Conservation (phyloP, 179 eudicot species). For the Patellifolia procumbens region DNA sequence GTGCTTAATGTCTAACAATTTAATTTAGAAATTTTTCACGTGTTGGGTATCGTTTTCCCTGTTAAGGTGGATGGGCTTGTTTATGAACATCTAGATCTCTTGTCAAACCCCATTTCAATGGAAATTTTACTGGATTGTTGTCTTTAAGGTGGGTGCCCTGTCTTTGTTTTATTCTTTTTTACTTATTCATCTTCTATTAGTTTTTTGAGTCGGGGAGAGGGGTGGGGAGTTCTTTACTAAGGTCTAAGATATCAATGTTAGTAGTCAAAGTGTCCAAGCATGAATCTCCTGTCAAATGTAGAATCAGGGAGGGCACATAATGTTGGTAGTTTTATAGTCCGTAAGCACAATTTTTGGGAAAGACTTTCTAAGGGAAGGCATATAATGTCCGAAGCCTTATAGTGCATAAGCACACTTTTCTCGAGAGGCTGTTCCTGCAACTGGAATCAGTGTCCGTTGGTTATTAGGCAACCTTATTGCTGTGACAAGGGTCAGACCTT, state of each 20-base stretch:
- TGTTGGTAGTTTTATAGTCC: not conserved
- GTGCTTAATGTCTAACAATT: not conserved
- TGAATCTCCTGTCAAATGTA: not conserved
- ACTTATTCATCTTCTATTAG: not conserved
- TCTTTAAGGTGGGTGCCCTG: not conserved
- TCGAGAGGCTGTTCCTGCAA: not conserved
- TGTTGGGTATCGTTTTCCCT: not conserved
- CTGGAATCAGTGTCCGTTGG: conserved; percentile 1
- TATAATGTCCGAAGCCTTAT: not conserved
- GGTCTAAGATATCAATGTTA: not conserved
- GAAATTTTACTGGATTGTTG: not conserved
- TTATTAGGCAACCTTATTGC: not conserved
- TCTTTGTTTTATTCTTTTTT: not conserved
- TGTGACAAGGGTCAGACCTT: not conserved
- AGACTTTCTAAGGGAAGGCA: too few species aligned
- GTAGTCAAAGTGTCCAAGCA: not conserved
- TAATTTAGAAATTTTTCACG: not conserved
- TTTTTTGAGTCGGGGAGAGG: not conserved
- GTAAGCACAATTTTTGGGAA: too few species aligned
- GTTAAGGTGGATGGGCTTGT: too few species aligned
- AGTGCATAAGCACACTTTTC: not conserved
- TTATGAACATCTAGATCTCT: not conserved
- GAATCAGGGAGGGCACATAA: not conserved
- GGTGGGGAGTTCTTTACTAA: not conserved
- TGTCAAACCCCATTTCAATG: not conserved